Conservation (phyloP, 2,329 filamentous ascomycete species). For the Sarocladium kiliense region DNA sequence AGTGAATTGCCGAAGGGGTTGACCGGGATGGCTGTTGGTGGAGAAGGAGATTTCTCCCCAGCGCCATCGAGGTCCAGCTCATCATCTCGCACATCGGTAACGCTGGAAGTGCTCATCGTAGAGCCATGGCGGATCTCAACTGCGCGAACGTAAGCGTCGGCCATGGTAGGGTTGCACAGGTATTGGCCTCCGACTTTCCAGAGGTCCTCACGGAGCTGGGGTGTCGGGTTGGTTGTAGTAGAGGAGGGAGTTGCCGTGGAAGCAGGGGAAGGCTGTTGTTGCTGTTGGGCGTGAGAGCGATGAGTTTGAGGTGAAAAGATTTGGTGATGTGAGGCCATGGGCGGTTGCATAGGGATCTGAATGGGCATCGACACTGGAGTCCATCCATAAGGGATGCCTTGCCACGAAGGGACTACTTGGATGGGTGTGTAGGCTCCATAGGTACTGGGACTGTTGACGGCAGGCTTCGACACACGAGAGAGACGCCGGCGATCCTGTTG, state of each 20-base stretch:
- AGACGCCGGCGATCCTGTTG: background rate
- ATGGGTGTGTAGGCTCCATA: slow-evolving; percentile 4
- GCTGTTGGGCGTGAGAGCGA: background rate
- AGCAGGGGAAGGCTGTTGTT: background rate
- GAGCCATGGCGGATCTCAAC: slow-evolving; percentile 4
- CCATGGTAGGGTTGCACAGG: background rate
- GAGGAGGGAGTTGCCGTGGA: background rate
- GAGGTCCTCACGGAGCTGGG: slow-evolving; percentile 3
- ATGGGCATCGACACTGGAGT: background rate
- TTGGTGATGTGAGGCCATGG: background rate
- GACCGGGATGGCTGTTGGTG: background rate
- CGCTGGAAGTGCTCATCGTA: background rate
- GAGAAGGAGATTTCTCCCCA: background rate
- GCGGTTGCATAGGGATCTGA: background rate
- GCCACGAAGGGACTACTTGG: slow-evolving; percentile 1
- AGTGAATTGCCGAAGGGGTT: slow-evolving; percentile 6
- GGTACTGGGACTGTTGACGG: background rate
- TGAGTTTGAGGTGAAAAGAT: background rate
- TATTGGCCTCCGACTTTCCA: slow-evolving; percentile 3
- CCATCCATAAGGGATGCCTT: slow-evolving; percentile 4
- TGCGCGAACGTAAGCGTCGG: slow-evolving; percentile 1
- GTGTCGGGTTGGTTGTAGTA: background rate
- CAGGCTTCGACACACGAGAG: background rate
- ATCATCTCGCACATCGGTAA: background rate
- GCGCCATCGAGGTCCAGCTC: background rate